Base-by-base conservation (phyloP, 2,329 filamentous ascomycete species). In the Colletotrichum acutatum region DNA sequence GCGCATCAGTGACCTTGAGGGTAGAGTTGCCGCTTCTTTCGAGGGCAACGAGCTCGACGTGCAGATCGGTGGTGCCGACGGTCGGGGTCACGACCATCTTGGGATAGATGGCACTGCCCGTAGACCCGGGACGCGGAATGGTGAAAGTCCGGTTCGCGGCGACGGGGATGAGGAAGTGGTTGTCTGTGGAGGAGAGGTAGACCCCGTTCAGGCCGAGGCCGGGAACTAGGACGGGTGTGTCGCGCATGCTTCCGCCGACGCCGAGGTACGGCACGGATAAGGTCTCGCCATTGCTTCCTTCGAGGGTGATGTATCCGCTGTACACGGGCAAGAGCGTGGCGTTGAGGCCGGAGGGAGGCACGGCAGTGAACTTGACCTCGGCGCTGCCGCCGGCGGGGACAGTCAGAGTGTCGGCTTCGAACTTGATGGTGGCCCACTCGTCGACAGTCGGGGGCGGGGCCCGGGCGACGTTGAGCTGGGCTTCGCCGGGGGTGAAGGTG, bases 261-360 rank as follows among this genome's bases (percentile, higher is more conserved):
- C 84, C 84, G 28, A 83, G 78, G 75, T 86, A 86, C 2, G 84
- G 84, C 12, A 86, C 74, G 5, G 78, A 77, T 22, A 85, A 78
- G 19, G 77, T 75, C 11, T 82, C 80, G 26, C 79, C 80, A 46
- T 82, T 83, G 42, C 80, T 82, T 60, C 80, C 80, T 52, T 82
- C 83, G 64, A 86, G 76, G 14, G 82, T 78, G 59, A 86, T 78
- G 77, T 81, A 86, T 26, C 85, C 85, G 22, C 82, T 82, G 77
- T 86, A 86, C 8, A 86, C 79, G 5, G 84, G 84, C 26, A 86
- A 74, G 5, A 78, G 78, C 1, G 73, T 75, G 7, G 74, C 72
- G 52, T 82, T 76, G 9, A 83, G 74, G 16, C 77, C 76, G 1
- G 62, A 46, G 1, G 81, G 80, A 5, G 78, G 78, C 14, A 76